A percentile compares a stretch with the other conserved stretches of the same genome.
Evolutionary conservation across 208 protist species (phyloP).

Genomic region (Leishmania braziliensis): DNA sequence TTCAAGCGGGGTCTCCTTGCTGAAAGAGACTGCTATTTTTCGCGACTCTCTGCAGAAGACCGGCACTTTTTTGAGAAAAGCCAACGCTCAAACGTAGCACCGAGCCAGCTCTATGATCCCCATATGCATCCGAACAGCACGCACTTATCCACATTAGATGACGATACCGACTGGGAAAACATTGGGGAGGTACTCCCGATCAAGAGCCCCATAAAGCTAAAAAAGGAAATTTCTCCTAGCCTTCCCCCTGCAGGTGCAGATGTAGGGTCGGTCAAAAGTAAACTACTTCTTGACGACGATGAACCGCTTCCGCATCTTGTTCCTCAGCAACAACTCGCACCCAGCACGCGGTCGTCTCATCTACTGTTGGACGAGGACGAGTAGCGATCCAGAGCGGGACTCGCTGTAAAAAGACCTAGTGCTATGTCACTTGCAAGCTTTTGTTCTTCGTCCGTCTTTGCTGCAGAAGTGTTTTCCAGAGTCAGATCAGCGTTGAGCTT

Average conservation of each 20-base stretch:
- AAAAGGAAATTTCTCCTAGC: background rate
- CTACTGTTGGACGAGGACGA: conserved; percentile 27
- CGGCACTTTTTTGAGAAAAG: conserved; percentile 32
- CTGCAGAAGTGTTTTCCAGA: background rate
- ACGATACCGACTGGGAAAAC: conserved; percentile 46
- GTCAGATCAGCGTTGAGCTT: background rate
- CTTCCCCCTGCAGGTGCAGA: background rate
- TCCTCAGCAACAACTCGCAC: background rate
- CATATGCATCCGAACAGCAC: conserved; percentile 12
- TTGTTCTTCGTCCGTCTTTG: background rate
- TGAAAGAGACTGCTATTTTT: conserved; percentile 32
- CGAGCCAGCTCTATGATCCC: conserved; percentile 46
- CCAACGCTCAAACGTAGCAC: conserved; percentile 9
- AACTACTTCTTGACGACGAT: conserved; percentile 28
- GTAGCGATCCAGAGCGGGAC: background rate
- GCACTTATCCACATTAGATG: background rate
- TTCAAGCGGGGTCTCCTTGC: conserved; percentile 40
- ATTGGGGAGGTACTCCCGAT: conserved; percentile 30
- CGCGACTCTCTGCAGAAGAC: conserved; percentile 48
- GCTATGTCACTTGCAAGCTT: background rate
- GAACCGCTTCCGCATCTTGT: background rate
- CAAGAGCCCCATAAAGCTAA: background rate
- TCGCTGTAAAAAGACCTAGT: background rate
- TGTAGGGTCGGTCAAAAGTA: background rate
- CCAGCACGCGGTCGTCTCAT: background rate